Evolutionary conservation across 257 asterid species (phyloP), one percentile per base, ranked within the genome.

Genomic region (Schizonepeta tenuifolia): DNA sequence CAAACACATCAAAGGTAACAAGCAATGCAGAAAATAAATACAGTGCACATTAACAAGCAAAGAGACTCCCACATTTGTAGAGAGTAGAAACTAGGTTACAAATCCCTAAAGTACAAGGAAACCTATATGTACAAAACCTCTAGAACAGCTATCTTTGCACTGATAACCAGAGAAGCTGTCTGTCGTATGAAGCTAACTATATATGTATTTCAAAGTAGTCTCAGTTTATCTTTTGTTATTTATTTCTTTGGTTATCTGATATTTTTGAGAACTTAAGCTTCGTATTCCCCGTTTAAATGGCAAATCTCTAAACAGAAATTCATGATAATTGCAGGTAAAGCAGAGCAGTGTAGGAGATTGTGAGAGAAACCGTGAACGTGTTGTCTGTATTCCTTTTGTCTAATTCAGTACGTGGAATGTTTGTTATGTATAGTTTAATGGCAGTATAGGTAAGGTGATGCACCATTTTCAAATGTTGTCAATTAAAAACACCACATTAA

Each of bases 301-400:
- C 35, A 26, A 26, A 71, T 21, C 11, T 20, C 36, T 21, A 10
- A 46, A 72, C 35, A 18, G 20, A 10, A 40, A 65, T 15, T 38
- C 31, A 2, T 69, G 56, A 46, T 66, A n/a, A 53, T 33, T 77
- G 78, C 82, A 81, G 85, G 85, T 77, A 56, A 36, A 67, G 61
- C 10, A 18, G 60, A n/a, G 26, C 26, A 24, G 26, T 24, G 26
- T 24, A 49, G 50, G 77, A 76, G 70, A 36, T 10, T 35, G 63
- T 36, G 55, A 28, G 6, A 20, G 9, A 33, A 10, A 14, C 41
- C 35, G 41, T 65, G 38, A 51, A 18, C 46, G 31, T 69, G 51
- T 65, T 47, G 40, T 65, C 24, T 70, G 70, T 63, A 56, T 46
- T 64, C 43, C 47, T 65, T 22, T 57, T 43, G 22, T 46, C 56